A percentile compares a stretch with the other conserved stretches of the same genome.
phyloP scores from a whole-genome alignment of 2,329 filamentous ascomycete genomes.

The Reticulascus tulasneorum region DNA sequence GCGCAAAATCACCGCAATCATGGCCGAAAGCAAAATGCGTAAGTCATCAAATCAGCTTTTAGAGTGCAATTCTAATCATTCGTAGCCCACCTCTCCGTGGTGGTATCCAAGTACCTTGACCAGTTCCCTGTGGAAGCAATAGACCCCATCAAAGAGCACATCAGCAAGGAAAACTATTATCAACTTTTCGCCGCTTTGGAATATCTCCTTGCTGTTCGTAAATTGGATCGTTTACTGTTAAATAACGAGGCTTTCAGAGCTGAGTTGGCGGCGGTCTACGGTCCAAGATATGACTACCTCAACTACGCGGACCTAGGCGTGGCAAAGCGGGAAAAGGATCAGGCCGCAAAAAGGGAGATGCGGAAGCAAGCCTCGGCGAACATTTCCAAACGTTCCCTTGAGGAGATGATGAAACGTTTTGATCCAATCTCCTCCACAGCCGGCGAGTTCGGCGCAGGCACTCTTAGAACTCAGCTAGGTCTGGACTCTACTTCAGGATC shows the following conservation, averaged over 20 bases:
- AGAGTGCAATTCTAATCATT: not conserved
- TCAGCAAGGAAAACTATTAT: slow-evolving; percentile 3
- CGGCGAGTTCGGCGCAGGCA: too few relatives aligned
- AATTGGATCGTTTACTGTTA: slow-evolving; percentile 5
- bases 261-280: slow-evolving; percentile 7
- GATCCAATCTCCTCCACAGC: too few relatives aligned
- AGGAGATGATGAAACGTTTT: too few relatives aligned
- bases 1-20: slow-evolving; percentile 1
- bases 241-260: slow-evolving; percentile 1
- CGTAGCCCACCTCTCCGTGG: slow-evolving; percentile 6
- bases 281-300: slow-evolving; percentile 9
- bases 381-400: too few relatives aligned
- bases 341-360: not conserved
- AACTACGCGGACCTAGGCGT: slow-evolving; percentile 8
- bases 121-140: slow-evolving; percentile 8
- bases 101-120: slow-evolving; percentile 3
- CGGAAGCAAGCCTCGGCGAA: not conserved
- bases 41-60: not conserved
- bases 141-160: slow-evolving; percentile 1
- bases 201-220: slow-evolving; percentile 5
- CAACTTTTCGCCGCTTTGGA: slow-evolving; percentile 10
- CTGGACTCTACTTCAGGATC: too few relatives aligned
- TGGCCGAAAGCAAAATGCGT: slow-evolving; percentile 12
- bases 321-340: not conserved
- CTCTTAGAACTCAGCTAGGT: too few relatives aligned